phyloP scores from a whole-genome alignment of 1,284 basidiomycete species.

The Vanrija sp. region DNA sequence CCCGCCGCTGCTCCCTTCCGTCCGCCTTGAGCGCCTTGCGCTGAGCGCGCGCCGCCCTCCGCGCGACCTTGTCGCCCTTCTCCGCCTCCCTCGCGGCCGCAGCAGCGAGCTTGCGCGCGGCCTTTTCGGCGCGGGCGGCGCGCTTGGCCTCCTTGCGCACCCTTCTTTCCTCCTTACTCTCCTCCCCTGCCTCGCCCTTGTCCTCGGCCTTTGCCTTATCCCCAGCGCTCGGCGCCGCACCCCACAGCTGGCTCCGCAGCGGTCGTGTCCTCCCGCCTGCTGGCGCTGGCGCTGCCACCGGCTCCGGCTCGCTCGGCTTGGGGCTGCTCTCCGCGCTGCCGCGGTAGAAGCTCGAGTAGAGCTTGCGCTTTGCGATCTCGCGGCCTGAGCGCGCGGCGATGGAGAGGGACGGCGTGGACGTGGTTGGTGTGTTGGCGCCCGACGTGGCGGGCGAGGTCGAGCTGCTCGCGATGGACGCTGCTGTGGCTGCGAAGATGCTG shows the following conservation, averaged over 20 bases:
- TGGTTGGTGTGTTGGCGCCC: conserved; percentile 22
- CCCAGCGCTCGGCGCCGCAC: not conserved
- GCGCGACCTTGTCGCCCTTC: conserved; percentile 16
- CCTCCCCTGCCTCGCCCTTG: not conserved
- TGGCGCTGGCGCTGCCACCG: not conserved
- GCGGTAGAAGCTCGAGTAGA: conserved; percentile 77
- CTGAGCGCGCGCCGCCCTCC: conserved; percentile 5
- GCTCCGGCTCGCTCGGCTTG: conserved; percentile 12
- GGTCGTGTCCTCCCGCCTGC: not conserved
- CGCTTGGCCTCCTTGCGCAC: conserved; percentile 4
- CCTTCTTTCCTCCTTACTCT: conserved; percentile 5
- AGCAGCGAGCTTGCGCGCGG: conserved; percentile 27
- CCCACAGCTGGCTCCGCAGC: not conserved
- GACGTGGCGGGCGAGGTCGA: conserved; percentile 14
- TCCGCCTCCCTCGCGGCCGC: conserved; percentile 14
- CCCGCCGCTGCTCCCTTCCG: conserved; percentile 10
- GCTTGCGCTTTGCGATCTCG: conserved; percentile 65
- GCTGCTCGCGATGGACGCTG: conserved; percentile 65
- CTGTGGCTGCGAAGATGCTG: conserved; percentile 72
- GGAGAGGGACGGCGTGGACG: conserved; percentile 46
- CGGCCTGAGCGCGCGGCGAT: conserved; percentile 66
- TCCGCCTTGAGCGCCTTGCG: conserved; percentile 14
- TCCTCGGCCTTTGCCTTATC: not conserved
- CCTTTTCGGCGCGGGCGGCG: not conserved
- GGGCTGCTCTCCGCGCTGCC: conserved; percentile 56